Base-by-base conservation (phyloP, 495 filamentous ascomycete genomes). In the Choiromyces venosus region DNA sequence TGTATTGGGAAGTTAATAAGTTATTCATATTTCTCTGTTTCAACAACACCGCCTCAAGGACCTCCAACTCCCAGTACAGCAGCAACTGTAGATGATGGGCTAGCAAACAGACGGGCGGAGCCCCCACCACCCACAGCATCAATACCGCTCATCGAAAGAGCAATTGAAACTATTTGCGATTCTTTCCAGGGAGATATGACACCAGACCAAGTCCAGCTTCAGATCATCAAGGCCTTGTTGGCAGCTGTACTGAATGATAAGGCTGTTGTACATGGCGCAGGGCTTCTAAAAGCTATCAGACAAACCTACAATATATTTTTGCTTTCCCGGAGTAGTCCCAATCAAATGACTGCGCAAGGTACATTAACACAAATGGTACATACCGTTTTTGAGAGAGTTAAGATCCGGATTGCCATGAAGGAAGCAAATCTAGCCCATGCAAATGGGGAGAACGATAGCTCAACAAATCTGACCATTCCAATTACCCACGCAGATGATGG, bases 261-360 rank as follows among this genome's bases (percentile, higher is more conserved):
- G 82, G 94, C 97, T 65, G 91, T 99, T 64, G 96, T 99, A 2
- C 96, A 99, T 83, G 96, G 96, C 69, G 94, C 95, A 65, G 96
- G 96, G 74, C 86, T 99, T 73, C 84, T 99, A 65, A 99, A 99
- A 85, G 95, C 96, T n/a, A 93, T 99, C 67, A 91, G 96, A 70
- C 93, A 96, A 81, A 95, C 96, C 66, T 99, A 99, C 85, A 99
- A 97, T 82, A 94, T 99, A 77, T 99, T 99, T 82, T 86, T 99
- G 46, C 88, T 97, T 44, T 97, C 93, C 67, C 92, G 94, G 79
- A 96, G 88, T 52, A 93, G 89, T 76, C 88, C 90, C 39, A 97
- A 98, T 78, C 96, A 99, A 84, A 93, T 96, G 83, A 91, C 97
- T 66, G 96, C 96, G 1, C 96, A 98, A 81, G 95, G 94, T 0